Base-by-base conservation (phyloP, 257 asterid species). In the Cordia subcordata region DNA sequence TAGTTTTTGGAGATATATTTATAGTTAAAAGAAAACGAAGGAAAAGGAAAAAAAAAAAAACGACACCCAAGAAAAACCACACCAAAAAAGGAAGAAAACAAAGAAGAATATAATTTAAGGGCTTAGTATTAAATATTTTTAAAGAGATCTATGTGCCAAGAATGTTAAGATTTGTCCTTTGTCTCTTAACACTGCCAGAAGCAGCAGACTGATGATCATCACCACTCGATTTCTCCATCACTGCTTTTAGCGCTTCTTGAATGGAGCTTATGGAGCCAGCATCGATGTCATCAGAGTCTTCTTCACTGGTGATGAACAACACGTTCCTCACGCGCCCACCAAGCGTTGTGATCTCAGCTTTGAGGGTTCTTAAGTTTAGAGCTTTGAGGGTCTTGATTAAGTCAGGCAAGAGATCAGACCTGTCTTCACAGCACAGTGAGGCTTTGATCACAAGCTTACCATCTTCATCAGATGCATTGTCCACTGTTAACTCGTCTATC, bases 271-370 rank as follows among this genome's bases (percentile, higher is more conserved):
- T 62, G 16, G 65, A 75, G 54, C 46, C 70, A 10, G 22, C 60
- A 2, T 22, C 72, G n/a, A 12, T 17, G 20, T 37, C 11, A 18
- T 19, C 19, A 0, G 49, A 21, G 4, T 82, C 87, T 6, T 78
- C 85, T 0, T 83, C 94, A 10, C 79, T 75, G 5, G 94, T 77
- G 21, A 85, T 79, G 82, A 82, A 88, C 66, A 91, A 67, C 0
- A 88, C 98, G 13, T 85, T 91, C 72, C 68, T 76, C 5, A 91
- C 90, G 22, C 98, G 76, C 8, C 95, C 98, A 5, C 92, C 95
- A 1, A 88, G 73, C 0, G 92, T 85, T 11, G 94, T 80, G 53
- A 91, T 87, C 33, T 91, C 98, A 4, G 98, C 98, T 76, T 73
- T 80, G 46, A 91, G 40, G 13, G 91, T 82, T 63, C 70, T 82